Evolutionary conservation across 768 basidiomycete species (phyloP).

Genomic region (Albatrellus ellisii): DNA sequence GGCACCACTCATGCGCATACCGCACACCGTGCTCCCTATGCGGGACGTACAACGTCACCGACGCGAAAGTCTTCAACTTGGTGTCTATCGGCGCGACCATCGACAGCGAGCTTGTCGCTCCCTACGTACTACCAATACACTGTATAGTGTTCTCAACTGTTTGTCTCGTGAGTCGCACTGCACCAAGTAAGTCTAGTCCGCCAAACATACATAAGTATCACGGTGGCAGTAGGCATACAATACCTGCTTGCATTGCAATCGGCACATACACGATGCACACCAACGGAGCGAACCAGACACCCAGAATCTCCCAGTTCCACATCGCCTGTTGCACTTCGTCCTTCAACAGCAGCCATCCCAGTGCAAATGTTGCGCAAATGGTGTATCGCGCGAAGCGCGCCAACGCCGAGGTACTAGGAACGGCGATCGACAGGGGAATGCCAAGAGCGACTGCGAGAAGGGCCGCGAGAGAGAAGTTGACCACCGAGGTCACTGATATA

Average conservation of each 20-base stretch:
- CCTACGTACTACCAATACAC: too few species aligned
- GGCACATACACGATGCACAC: slow-evolving; percentile 71
- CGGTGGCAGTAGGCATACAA: slow-evolving; percentile 29
- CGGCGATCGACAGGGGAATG: slow-evolving; percentile 41
- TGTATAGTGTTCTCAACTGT: background rate
- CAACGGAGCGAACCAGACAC: slow-evolving; percentile 77
- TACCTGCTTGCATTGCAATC: slow-evolving; percentile 55
- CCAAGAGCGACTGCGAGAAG: slow-evolving; percentile 52
- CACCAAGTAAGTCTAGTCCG: background rate
- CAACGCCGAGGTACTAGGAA: slow-evolving; percentile 20
- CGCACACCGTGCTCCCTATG: too few species aligned
- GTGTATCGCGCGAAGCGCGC: slow-evolving; percentile 19
- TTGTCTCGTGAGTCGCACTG: background rate
- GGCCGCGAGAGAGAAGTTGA: slow-evolving; percentile 88
- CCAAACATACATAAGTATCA: background rate
- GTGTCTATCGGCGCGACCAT: too few species aligned
- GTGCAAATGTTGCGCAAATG: slow-evolving; percentile 33
- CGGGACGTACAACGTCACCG: too few species aligned
- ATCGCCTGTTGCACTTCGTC: slow-evolving; percentile 37
- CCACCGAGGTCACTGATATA: slow-evolving; percentile 73
- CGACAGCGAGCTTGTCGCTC: too few species aligned
- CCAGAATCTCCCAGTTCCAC: slow-evolving; percentile 69
- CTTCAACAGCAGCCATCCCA: slow-evolving; percentile 45
- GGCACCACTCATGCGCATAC: too few species aligned
- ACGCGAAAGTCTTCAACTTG: too few species aligned